Conservation (phyloP, 352 stramenopile genomes). For the Pythium sp. region DNA sequence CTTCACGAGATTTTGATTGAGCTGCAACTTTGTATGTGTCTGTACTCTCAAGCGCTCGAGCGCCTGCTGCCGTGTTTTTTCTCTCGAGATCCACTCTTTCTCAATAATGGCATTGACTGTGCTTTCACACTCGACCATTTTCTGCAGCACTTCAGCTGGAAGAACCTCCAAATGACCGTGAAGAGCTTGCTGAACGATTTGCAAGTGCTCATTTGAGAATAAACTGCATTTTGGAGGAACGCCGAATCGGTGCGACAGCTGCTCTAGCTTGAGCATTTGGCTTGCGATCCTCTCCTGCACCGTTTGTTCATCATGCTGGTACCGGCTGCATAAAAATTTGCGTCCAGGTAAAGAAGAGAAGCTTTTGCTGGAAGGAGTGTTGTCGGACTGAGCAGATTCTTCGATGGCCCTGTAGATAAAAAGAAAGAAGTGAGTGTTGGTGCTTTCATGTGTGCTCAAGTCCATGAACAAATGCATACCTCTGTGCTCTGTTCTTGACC, state of each 20-base stretch:
- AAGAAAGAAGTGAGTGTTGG: background rate
- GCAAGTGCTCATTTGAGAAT: slow-evolving; percentile 45
- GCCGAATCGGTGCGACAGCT: slow-evolving; percentile 41
- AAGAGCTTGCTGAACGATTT: slow-evolving; percentile 52
- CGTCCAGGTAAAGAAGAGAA: slow-evolving; percentile 42
- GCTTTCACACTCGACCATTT: slow-evolving; percentile 57
- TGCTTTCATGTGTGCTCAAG: background rate
- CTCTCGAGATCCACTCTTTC: slow-evolving; percentile 54
- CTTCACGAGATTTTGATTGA: slow-evolving; percentile 46
- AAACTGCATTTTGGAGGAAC: slow-evolving; percentile 34
- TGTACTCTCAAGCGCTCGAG: slow-evolving; percentile 40
- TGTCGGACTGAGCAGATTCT: background rate
- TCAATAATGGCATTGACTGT: slow-evolving; percentile 43
- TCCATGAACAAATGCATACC: slow-evolving; percentile 18
- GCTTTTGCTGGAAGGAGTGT: slow-evolving; percentile 8
- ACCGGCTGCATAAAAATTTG: slow-evolving; percentile 45
- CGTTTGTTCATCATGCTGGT: slow-evolving; percentile 40
- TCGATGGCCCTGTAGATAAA: slow-evolving; percentile 5
- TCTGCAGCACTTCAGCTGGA: slow-evolving; percentile 44
- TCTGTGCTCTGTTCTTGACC: slow-evolving; percentile 29
- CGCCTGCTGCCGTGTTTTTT: slow-evolving; percentile 44
- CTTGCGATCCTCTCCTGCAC: slow-evolving; percentile 38
- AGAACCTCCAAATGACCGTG: slow-evolving; percentile 60
- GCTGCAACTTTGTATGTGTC: slow-evolving; percentile 29
- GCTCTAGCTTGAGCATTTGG: slow-evolving; percentile 42